phyloP scores from a whole-genome alignment of 2,329 filamentous ascomycete genomes.

The Talaromyces sp. region DNA sequence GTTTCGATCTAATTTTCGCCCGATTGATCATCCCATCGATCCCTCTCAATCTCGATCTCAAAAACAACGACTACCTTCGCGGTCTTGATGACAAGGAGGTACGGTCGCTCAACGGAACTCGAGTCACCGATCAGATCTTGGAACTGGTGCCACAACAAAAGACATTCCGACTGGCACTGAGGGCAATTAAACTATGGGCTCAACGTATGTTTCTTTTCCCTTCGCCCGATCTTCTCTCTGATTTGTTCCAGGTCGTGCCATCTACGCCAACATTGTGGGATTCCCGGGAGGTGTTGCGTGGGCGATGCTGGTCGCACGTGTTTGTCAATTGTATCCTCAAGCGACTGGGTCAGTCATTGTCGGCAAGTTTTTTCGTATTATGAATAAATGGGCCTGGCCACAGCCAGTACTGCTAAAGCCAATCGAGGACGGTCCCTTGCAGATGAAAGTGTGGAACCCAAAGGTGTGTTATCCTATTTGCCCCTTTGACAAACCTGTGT shows the following conservation, averaged over 20 bases:
- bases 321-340: conserved; percentile 93
- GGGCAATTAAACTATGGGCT: conserved; percentile 95
- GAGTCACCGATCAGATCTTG: conserved; percentile 90
- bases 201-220: conserved; percentile 49
- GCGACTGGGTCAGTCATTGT: conserved; percentile 85
- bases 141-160: conserved; percentile 81
- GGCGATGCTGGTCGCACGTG: conserved; percentile 93
- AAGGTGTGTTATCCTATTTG: conserved; percentile 50
- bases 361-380: conserved; percentile 89
- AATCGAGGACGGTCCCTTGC: conserved; percentile 74
- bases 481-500: background rate
- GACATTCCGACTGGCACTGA: conserved; percentile 81
- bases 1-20: conserved; percentile 90
- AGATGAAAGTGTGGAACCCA: conserved; percentile 91
- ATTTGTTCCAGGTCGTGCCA: conserved; percentile 59
- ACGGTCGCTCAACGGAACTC: conserved; percentile 85
- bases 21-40: conserved; percentile 68
- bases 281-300: conserved; percentile 96
- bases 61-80: conserved; percentile 76
- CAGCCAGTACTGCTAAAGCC: conserved; percentile 85
- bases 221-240: conserved; percentile 9
- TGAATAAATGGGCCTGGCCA: conserved; percentile 89
- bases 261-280: conserved; percentile 94
- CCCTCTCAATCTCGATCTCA: conserved; percentile 66
- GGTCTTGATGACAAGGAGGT: conserved; percentile 83